phyloP scores from a whole-genome alignment of 768 basidiomycete genomes.

The Auriscalpium vulgare region DNA sequence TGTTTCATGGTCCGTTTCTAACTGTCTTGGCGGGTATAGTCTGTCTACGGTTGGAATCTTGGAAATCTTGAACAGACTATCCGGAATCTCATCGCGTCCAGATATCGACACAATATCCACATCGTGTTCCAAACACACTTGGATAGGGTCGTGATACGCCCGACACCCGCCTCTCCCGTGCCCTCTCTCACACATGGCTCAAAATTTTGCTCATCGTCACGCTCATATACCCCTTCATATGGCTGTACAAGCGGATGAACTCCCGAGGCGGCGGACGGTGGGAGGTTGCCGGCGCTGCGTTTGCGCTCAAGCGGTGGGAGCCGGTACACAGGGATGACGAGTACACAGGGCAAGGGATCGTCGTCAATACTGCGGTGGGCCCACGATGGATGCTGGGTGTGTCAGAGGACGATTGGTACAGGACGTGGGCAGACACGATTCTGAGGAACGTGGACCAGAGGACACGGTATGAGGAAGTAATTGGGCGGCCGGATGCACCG shows the following conservation, averaged over 20 bases:
- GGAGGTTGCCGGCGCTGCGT: constrained; percentile 67
- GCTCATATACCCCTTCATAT: constrained; percentile 72
- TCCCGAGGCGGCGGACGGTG: constrained; percentile 62
- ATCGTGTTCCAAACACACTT: constrained; percentile 44
- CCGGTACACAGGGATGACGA: background rate
- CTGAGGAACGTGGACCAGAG: constrained; percentile 41
- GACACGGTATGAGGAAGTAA: background rate
- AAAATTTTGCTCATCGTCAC: constrained; percentile 60
- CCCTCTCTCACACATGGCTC: constrained; percentile 65
- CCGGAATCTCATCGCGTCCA: constrained; percentile 29
- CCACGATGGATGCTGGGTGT: constrained; percentile 42
- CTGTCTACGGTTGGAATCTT: constrained; percentile 50
- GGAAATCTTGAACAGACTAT: constrained; percentile 32
- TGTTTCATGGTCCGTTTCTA: background rate
- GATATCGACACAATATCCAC: constrained; percentile 31
- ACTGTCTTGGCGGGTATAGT: constrained; percentile 24
- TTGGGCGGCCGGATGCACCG: too few relatives aligned
- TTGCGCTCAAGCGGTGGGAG: constrained; percentile 47
- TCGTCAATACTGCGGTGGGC: constrained; percentile 22
- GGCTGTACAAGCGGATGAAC: constrained; percentile 70
- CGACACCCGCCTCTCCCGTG: constrained; percentile 54
- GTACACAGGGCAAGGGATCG: background rate
- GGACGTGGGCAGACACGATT: constrained; percentile 66
- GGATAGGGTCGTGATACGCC: constrained; percentile 53
- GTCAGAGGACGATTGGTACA: constrained; percentile 75